Evolutionary conservation across 2,329 filamentous ascomycete species (phyloP).

Genomic region (Neurospora sp.): DNA sequence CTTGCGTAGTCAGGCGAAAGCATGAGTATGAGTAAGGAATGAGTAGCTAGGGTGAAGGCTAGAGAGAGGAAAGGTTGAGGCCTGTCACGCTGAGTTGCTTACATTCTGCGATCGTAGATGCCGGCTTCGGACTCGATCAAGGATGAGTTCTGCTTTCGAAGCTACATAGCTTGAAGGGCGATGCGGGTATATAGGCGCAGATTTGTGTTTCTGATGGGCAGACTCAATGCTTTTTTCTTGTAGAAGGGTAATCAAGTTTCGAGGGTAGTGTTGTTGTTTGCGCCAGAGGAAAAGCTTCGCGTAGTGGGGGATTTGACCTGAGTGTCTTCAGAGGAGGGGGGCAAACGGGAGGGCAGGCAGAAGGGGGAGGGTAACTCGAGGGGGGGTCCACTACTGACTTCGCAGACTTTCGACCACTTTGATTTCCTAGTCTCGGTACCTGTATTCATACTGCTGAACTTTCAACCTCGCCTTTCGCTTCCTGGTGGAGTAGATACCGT

Average conservation of each 20-base stretch:
- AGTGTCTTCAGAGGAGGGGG: background rate
- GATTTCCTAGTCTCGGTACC: background rate
- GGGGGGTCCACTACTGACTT: background rate
- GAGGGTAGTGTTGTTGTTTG: background rate
- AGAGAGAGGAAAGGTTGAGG: background rate
- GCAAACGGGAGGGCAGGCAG: background rate
- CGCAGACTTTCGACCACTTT: background rate
- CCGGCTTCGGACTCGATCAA: background rate
- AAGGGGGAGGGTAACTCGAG: background rate
- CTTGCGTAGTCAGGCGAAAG: background rate
- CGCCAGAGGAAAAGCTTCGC: background rate
- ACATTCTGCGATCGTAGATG: background rate
- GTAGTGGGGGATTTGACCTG: background rate
- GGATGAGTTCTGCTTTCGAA: background rate
- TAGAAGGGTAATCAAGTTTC: background rate
- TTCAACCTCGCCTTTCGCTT: background rate
- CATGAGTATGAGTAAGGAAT: background rate
- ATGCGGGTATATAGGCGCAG: background rate
- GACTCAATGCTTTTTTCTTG: background rate
- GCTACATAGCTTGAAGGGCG: background rate
- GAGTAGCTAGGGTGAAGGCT: background rate
- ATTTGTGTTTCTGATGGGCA: background rate
- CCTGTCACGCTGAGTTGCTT: background rate
- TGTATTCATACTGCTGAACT: background rate
- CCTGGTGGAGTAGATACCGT: background rate